Conservation (phyloP, 2,329 filamentous ascomycete genomes). For the Colletotrichum shisoi region DNA sequence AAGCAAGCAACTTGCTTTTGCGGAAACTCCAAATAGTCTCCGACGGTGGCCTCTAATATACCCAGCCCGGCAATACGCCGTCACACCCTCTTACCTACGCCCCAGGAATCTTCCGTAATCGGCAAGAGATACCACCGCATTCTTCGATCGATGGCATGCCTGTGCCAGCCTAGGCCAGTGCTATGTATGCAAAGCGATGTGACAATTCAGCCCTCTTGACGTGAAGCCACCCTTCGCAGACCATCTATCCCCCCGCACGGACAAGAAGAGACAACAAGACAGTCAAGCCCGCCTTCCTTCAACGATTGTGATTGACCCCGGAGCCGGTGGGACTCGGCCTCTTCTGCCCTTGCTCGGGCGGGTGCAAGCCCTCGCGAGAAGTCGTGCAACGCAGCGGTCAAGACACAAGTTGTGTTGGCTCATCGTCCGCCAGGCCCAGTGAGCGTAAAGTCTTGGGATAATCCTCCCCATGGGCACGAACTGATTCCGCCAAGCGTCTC, state of each 20-base stretch:
- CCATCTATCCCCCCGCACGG: neutral
- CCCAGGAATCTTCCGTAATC: too few relatives aligned
- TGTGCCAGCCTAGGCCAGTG: neutral
- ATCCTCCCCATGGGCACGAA: too few relatives aligned
- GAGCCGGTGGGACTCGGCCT: neutral
- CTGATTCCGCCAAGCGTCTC: neutral
- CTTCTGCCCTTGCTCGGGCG: neutral
- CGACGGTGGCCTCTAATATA: neutral
- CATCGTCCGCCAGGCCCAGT: neutral
- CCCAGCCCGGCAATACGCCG: too few relatives aligned
- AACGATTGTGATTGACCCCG: slow-evolving; percentile 8
- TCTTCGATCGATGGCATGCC: neutral
- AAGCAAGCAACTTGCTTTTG: too few relatives aligned
- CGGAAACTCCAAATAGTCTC: too few relatives aligned
- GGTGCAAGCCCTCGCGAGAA: neutral
- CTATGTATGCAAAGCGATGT: neutral
- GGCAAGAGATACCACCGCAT: neutral
- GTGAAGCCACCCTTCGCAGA: neutral
- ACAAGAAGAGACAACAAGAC: neutral
- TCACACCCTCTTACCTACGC: too few relatives aligned
- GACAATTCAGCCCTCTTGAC: slow-evolving; percentile 10
- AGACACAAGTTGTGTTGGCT: too few relatives aligned
- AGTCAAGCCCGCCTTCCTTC: neutral
- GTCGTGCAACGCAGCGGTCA: neutral
- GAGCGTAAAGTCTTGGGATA: neutral